A percentile compares a stretch with the other conserved stretches of the same genome.
phyloP scores from a whole-genome alignment of 306 rosid species.

The Rosa multiflora region DNA sequence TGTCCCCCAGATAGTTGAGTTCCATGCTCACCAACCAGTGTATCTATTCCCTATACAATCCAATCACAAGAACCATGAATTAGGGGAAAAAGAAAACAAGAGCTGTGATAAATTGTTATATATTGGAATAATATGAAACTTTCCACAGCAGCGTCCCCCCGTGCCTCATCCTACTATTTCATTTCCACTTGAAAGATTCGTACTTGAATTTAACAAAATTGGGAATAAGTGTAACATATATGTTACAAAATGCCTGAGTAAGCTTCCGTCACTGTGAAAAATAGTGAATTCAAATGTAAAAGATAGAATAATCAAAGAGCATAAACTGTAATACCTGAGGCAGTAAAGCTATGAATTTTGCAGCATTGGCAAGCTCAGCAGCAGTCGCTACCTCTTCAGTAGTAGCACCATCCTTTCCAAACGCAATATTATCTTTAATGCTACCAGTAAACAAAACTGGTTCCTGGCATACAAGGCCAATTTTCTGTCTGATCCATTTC shows the following conservation, averaged over 20 bases:
- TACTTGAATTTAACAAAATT: neutral
- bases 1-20: too few relatives aligned
- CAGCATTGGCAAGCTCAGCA: conserved; percentile 72
- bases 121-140: too few relatives aligned
- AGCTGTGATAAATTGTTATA: neutral
- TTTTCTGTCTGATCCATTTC: conserved; percentile 81
- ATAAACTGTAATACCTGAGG: conserved; percentile 44
- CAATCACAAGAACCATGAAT: neutral
- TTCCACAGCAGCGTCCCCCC: neutral
- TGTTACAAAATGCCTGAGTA: neutral
- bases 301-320: neutral
- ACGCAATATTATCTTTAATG: conserved; percentile 73
- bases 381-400: conserved; percentile 65
- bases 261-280: neutral
- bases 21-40: conserved; percentile 50
- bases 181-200: neutral
- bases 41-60: conserved; percentile 47
- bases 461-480: conserved; percentile 83
- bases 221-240: neutral
- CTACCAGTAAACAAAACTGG: conserved; percentile 66
- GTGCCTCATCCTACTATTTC: neutral
- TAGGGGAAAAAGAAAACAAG: neutral
- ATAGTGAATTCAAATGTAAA: neutral
- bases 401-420: conserved; percentile 69
- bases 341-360: conserved; percentile 63